Base-by-base conservation (phyloP, 805 yeast species). In the Yarrowia sp. region DNA sequence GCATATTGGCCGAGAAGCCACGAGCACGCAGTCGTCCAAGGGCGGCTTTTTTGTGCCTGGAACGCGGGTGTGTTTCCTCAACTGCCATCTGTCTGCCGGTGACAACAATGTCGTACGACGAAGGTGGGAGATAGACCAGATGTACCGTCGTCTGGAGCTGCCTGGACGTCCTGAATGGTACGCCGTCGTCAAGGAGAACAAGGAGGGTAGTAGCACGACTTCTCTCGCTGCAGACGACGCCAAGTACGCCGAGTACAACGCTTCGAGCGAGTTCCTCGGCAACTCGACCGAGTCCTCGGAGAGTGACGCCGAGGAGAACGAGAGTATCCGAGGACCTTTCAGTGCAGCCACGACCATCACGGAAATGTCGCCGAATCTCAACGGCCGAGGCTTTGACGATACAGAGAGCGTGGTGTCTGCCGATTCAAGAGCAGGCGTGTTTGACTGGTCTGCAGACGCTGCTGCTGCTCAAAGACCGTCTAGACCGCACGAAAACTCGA, bases 81-180 rank as follows among this genome's bases (percentile, higher is more conserved):
- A 87, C 71, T 80, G 86, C 73, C 90, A 86, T 74, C 77, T 86
- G 58, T 82, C 84, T 1, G 84, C 86, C 16, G 88, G 90, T 32
- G 82, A 81, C 43, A 77, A 78, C 36, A 77, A 79, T 32, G 69
- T 81, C 7, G 73, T 78, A 1, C 76, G 84, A 56, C 72, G 87
- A 65, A 75, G 82, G 36, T 81, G 83, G 79, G 86, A 84, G 70
- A 72, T 84, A 22, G 75, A 76, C 19, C 84, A 82, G 42, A 80
- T 63, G 55, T 49, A 40, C 48, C 19, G 56, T 9, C 67, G 67
- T 5, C 46, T 63, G 55, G 56, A 63, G 56, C 45, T 63, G 15
- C 67, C 67, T 22, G 67, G 67, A 22, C 46, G 19, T 4, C 40
- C 67, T 8, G 67, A 63, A 11, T 63, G 67, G 67, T 63, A 63